phyloP scores from a whole-genome alignment of 1,139 yeast species.

The Suhomyces guaymorum region DNA sequence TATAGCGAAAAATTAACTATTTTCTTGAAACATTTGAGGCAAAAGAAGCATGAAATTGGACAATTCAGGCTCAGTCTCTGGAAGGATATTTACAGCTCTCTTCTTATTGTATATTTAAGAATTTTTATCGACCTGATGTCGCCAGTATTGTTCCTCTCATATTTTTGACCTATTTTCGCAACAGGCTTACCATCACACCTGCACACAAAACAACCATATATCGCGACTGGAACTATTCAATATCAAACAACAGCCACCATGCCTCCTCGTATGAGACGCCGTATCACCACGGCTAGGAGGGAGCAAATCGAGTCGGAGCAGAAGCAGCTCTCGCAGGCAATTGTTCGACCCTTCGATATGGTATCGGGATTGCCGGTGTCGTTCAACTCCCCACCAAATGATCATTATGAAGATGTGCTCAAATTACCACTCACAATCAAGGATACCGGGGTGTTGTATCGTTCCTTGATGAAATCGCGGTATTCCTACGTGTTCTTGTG shows the following conservation, averaged over 20 bases:
- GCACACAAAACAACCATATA: not conserved
- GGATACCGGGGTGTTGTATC: slow-evolving; percentile 71
- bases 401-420: slow-evolving; percentile 47
- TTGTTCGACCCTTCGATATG: slow-evolving; percentile 66
- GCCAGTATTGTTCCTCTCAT: not conserved
- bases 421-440: slow-evolving; percentile 67
- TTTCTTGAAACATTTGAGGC: too few relatives aligned
- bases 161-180: not conserved
- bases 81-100: too few relatives aligned
- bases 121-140: not conserved
- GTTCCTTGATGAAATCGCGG: slow-evolving; percentile 75
- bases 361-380: slow-evolving; percentile 75
- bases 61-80: too few relatives aligned
- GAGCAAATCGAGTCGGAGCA: slow-evolving; percentile 52
- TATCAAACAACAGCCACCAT: slow-evolving; percentile 18
- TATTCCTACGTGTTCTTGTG: slow-evolving; percentile 66
- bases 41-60: too few relatives aligned
- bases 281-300: slow-evolving; percentile 48
- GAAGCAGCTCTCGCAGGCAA: slow-evolving; percentile 40
- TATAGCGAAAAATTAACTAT: too few relatives aligned
- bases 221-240: not conserved
- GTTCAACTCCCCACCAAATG: slow-evolving; percentile 58
- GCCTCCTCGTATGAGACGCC: slow-evolving; percentile 49
- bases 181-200: too few relatives aligned
- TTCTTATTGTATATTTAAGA: not conserved